Base-by-base conservation (phyloP, 768 basidiomycete genomes). In the Rickenella mellea region DNA sequence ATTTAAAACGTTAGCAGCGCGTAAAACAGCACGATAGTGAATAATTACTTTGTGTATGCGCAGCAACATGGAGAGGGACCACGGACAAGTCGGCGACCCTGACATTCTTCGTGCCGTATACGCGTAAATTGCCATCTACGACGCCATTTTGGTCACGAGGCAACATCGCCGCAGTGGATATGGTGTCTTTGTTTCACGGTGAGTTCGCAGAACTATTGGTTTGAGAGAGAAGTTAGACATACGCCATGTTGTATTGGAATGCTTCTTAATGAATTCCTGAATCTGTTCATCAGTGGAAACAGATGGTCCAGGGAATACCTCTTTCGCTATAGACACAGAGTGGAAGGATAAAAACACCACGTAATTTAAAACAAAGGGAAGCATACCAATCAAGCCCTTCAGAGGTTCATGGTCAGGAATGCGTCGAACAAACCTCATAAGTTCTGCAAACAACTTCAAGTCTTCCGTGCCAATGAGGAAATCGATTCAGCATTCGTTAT, bases 141-240 rank as follows among this genome's bases (percentile, higher is more conserved):
- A 78, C 75, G 20, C 76, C 75, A 14, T 60, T 58, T 38, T 69
- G 67, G 21, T 69, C 67, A 11, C 56, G 56, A 4, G 75, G 74
- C 29, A 78, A 61, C 75, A 77, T 77, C 1, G 74, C 73, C 40
- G 64, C 66, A 1, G 73, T 64, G 5, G 70, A 68, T 20, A 66
- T 52, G 10, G 70, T 67, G 48, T 78, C 72, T 74, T 32, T 8
- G 3, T 39, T 45, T n/a, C 11, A 17, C 5, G 11, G 12, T 15
- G 10, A 44, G 10, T 17, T 10, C 19, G 19, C 9, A 24, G n/a
- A 21, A 33, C 17, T 29, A n/a, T 2, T 26, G 21, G n/a, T n/a
- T n/a, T n/a, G n/a, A n/a, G n/a, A 33, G 3, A 7, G 21, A 8
- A 7, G 6, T 12, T 20, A 12, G 5, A 43, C 42, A 5, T 38